Evolutionary conservation across 2,329 filamentous ascomycete species (phyloP), one percentile per base, ranked within the genome.

Genomic region (Amylocarpus encephaloides): DNA sequence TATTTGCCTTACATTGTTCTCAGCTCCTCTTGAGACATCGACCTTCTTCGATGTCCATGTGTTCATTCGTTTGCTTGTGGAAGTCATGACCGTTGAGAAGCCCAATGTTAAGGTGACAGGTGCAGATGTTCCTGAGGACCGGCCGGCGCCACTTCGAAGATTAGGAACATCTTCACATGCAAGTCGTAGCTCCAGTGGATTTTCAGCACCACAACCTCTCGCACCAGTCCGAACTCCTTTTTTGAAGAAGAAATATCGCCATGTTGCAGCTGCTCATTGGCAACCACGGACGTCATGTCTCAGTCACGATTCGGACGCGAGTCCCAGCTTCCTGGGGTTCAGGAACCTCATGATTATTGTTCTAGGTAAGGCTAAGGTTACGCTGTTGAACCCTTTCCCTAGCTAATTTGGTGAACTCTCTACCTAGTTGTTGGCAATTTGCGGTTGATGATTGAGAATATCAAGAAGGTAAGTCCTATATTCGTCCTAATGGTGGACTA

Each of bases 311-410:
- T 80, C 88, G 1, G 71, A 79, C 41, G 73, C 73, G 10, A 74
- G 83, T 2, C 88, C 91, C 18, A 95, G 88, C 67, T 97, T 96
- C 65, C 72, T 95, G 13, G 93, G 93, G 0, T 97, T 98, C 66
- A 78, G 92, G 53, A 98, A 98, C 66, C 78, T 98, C 56, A 95
- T 96, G 88, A 87, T 95, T 35, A 84, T 97, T 63, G 88, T 96
- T 34, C 71, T 95, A 54, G 82, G 88, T 93, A 77, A n/a, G n/a
- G n/a, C n/a, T n/a, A n/a, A n/a, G n/a, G n/a, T n/a, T n/a, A n/a
- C n/a, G n/a, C n/a, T 56, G 77, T 61, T 38, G 13, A 33, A 44
- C 5, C 10, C 34, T 11, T 42, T 30, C 18, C 22, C 13, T 15
- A 35, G 11, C 0, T 15, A 30, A 19, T 10, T 2, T 11, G 22